Evolutionary conservation across 352 stramenopile species (phyloP), one percentile per base, ranked within the genome.

Genomic region (Globisporangium alternatum): DNA sequence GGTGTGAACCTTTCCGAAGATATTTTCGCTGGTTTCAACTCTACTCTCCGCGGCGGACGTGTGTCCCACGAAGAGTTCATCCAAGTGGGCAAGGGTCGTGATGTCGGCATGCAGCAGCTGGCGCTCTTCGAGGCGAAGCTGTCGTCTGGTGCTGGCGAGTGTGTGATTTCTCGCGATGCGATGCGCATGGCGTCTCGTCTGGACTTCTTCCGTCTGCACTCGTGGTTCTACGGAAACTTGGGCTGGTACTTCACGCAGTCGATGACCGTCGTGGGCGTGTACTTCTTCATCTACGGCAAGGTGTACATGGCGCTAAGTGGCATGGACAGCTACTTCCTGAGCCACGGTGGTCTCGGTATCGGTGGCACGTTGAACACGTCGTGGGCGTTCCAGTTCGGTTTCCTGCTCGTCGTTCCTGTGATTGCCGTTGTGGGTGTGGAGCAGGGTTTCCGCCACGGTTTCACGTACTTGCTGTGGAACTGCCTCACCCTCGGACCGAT

Each of bases 201-300:
- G 1, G 97, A 99, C 71, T 99, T 99, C 67, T 99, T 94, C 78
- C 94, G 97, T 65, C 79, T 99, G 21, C 78, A 98, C 66, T 98
- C 91, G 98, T 98, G 96, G 84, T 99, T 99, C 74, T 99, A 98
- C 74, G 97, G 97, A 69, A 98, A 98, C 68, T 96, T 99, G 74
- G 97, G 97, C 53, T 98, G 97, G 83, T 99, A 99, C 80, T 98
- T 99, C 64, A 98, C 94, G 7, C 98, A 99, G 70, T 96, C 98
- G 21, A 88, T 99, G 67, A 99, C 97, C 3, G 93, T 99, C 13
- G 81, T 99, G 7, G 98, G 97, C 57, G 89, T 99, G n/a, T 98
- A 98, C 66, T 89, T 99, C 60, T 97, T 99, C 65, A 98, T 99
- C 51, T 99, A 99, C 73, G 89, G 98, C 66, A 98, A 98, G 81